Evolutionary conservation across 208 protist genomes (phyloP).

Genomic region (Acanthamoeba lenticulata): DNA sequence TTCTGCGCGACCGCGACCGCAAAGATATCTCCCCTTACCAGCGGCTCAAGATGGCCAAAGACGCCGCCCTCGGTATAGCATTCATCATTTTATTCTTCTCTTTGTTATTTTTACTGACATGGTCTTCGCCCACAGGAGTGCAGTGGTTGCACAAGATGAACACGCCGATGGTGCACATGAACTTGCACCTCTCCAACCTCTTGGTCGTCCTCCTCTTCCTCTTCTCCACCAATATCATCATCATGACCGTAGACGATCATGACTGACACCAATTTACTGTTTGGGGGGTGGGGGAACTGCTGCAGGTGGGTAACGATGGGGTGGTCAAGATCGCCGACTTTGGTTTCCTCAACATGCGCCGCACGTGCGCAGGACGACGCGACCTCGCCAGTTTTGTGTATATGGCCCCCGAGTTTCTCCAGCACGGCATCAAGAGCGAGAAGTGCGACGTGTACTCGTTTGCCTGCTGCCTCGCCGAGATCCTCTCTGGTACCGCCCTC

Average conservation of each 20-base stretch:
- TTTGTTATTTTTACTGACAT: no score
- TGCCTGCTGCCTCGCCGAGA: background rate
- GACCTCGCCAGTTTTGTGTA: slow-evolving; percentile 29
- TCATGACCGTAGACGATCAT: no score
- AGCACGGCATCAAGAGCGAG: background rate
- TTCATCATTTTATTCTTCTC: no score
- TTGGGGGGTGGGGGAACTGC: background rate
- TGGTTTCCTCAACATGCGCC: slow-evolving; percentile 45
- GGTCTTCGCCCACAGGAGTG: no score
- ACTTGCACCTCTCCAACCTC: slow-evolving; percentile 33
- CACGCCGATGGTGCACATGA: slow-evolving; percentile 31
- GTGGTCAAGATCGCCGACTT: slow-evolving; percentile 31
- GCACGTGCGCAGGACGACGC: background rate
- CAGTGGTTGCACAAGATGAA: slow-evolving; percentile 46
- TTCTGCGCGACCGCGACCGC: background rate
- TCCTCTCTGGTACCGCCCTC: slow-evolving; percentile 3
- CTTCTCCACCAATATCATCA: no score
- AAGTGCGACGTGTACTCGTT: slow-evolving; percentile 57
- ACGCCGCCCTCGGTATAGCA: slow-evolving; percentile 38
- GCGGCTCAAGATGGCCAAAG: slow-evolving; percentile 58
- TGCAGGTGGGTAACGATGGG: background rate
- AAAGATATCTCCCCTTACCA: slow-evolving; percentile 30
- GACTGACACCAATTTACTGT: no score
- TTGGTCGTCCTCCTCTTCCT: no score
- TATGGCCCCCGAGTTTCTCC: slow-evolving; percentile 29